A percentile compares a stretch with the other conserved stretches of the same genome.
These are phyloP conservation scores for Penicillium parvum DNA, from an alignment of 495 filamentous ascomycete genomes.

Conservation along the genomic window DNA sequence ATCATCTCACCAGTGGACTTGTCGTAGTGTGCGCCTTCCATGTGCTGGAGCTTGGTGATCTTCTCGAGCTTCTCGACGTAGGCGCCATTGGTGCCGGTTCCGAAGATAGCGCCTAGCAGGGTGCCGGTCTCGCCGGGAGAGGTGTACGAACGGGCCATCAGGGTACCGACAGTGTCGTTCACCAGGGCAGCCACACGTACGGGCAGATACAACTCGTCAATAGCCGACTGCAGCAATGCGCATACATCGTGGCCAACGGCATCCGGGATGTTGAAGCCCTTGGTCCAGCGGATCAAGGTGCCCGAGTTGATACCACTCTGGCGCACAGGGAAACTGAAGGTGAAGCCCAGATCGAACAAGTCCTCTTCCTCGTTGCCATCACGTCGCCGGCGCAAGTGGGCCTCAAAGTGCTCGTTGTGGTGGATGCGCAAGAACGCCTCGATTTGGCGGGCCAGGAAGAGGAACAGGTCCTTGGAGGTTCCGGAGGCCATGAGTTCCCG, in stretches of 20 bases:
- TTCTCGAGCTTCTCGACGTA: slow-evolving; percentile 62
- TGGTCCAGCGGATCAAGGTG: slow-evolving; percentile 91
- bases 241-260: slow-evolving; percentile 94
- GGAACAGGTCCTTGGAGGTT: slow-evolving; percentile 81
- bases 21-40: slow-evolving; percentile 61
- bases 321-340: slow-evolving; percentile 95
- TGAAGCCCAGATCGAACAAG: slow-evolving; percentile 89
- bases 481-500: slow-evolving; percentile 85
- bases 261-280: slow-evolving; percentile 94
- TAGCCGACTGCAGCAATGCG: slow-evolving; percentile 80
- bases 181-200: slow-evolving; percentile 92
- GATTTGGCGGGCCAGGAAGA: slow-evolving; percentile 89
- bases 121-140: slow-evolving; percentile 84
- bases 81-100: slow-evolving; percentile 91
- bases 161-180: slow-evolving; percentile 94
- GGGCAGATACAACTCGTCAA: slow-evolving; percentile 80
- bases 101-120: slow-evolving; percentile 83
- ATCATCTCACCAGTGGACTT: slow-evolving; percentile 88
- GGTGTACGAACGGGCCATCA: slow-evolving; percentile 96
- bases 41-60: slow-evolving; percentile 43
- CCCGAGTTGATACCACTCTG: slow-evolving; percentile 93
- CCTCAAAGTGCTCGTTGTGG: slow-evolving; percentile 83
- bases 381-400: slow-evolving; percentile 56
- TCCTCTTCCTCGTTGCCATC: slow-evolving; percentile 59
- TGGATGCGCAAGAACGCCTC: slow-evolving; percentile 79